These are phyloP conservation scores for Smittium mucronatum DNA, from an alignment of 371 early-diverging fungal genomes.

Conservation along the genomic window DNA sequence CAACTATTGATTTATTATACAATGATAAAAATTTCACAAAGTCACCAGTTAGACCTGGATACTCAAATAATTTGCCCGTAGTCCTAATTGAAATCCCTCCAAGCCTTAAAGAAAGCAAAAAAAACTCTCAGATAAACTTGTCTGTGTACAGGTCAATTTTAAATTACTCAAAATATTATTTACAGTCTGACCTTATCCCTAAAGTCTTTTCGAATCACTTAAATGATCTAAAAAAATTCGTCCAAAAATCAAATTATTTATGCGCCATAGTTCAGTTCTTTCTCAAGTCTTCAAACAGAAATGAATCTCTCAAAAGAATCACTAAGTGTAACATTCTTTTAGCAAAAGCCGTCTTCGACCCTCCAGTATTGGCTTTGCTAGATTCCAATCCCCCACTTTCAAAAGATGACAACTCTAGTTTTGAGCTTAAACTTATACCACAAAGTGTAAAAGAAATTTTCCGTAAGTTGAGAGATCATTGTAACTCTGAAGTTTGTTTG, in stretches of 20 bases:
- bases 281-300: constrained; percentile 16
- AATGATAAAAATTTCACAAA: background rate
- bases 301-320: constrained; percentile 17
- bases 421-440: background rate
- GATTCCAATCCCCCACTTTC: background rate
- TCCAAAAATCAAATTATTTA: constrained; percentile 26
- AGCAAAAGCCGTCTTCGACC: constrained; percentile 13
- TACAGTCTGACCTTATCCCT: background rate
- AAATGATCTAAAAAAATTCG: constrained; percentile 27
- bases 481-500: background rate
- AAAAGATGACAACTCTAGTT: background rate
- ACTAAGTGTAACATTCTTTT: constrained; percentile 15
- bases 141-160: background rate
- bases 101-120: background rate
- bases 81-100: background rate
- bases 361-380: background rate
- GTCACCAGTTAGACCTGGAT: background rate
- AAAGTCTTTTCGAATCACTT: constrained; percentile 21
- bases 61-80: background rate
- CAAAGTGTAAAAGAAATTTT: background rate
- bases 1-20: background rate
- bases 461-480: background rate
- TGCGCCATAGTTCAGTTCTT: constrained; percentile 26
- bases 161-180: constrained; percentile 10
- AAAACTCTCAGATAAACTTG: background rate